Conservation (phyloP, 108 stramenopile genomes). For the Discostella pseudostelligera region DNA sequence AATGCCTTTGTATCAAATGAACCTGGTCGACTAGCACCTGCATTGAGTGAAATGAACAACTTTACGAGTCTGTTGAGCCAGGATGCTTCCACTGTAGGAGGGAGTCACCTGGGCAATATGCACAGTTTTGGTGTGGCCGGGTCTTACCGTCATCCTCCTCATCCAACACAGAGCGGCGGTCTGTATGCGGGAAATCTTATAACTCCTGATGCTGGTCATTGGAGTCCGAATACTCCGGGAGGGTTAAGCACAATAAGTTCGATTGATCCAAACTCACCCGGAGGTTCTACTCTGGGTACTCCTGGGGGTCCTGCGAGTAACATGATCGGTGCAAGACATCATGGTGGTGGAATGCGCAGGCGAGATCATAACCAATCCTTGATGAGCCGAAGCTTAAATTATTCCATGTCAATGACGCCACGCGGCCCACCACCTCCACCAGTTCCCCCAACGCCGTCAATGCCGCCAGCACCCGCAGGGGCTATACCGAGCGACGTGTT, state of each 20-base stretch:
- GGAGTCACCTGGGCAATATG: conserved; percentile 1
- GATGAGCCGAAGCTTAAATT: conserved; percentile 38
- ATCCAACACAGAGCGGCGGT: neutral
- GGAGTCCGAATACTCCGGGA: conserved; percentile 45
- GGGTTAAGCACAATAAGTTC: conserved; percentile 32
- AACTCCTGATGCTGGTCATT: conserved; percentile 34
- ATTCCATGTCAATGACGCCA: conserved; percentile 18
- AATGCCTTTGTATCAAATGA: conserved; percentile 73
- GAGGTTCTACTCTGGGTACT: conserved; percentile 18
- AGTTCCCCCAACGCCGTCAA: neutral
- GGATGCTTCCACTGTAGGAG: conserved; percentile 24
- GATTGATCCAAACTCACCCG: conserved; percentile 17
- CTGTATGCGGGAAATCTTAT: conserved; percentile 17
- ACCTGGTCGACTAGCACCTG: conserved; percentile 67
- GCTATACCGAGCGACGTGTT: conserved; percentile 16
- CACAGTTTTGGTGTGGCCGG: neutral
- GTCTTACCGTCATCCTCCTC: conserved; percentile 8
- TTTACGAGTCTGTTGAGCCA: conserved; percentile 60
- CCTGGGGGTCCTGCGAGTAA: conserved; percentile 8
- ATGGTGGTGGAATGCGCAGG: conserved; percentile 14
- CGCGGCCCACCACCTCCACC: neutral
- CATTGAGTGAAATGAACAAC: conserved; percentile 82
- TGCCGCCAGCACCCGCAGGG: neutral
- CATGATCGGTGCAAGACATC: conserved; percentile 2
- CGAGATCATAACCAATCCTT: conserved; percentile 25